Base-by-base conservation (phyloP, 2,329 filamentous ascomycete genomes). In the Metarhizium guizhouense region DNA sequence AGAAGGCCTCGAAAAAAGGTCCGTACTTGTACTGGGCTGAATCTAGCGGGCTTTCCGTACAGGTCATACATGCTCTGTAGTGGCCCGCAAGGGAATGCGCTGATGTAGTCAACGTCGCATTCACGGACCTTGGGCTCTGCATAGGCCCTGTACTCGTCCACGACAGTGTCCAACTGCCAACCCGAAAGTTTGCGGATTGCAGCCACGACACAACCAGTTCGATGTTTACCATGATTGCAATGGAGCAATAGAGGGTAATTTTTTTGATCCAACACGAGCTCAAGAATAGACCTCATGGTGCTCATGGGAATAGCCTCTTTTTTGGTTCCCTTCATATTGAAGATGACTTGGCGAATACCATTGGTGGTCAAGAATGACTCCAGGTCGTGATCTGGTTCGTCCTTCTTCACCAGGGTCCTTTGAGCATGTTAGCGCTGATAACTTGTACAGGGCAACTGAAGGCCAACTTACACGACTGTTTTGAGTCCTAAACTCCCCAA, bases 161-260 rank as follows among this genome's bases (percentile, higher is more conserved):
- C 69, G 40, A 88, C 81, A 16, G 75, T 73, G 1, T 78, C 68
- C 1, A 83, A 68, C 18, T 83, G 74, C 84, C 88, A 89, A 14
- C 87, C 83, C 14, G 83, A 80, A 13, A 88, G 72, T 67, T 88
- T 89, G 59, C 91, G 85, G 59, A 95, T 79, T 56, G 88, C 85
- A 18, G 84, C 92, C 51, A 92, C 81, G n/a, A 94, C 86, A 66
- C 91, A 96, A 25, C 92, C 92, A 18, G 92, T 96, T 56, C 92
- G 87, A 67, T 96, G 92, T 80, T 89, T 94, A 67, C 92, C 92
- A 63, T 95, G 92, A 67, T 96, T 96, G 78, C 92, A 96, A 70
- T 96, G 92, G 50, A 96, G 81, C 43, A 96, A 77, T 11, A 96
- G 71, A 0, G 92, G 92, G 61, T 94, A 85, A 59, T 95, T 90